Percentiles rank a stretch among this genome's conserved stretches.
These are phyloP conservation scores for Tilletia setariae DNA, from an alignment of 1,284 basidiomycete species.

Conservation along the genomic window DNA sequence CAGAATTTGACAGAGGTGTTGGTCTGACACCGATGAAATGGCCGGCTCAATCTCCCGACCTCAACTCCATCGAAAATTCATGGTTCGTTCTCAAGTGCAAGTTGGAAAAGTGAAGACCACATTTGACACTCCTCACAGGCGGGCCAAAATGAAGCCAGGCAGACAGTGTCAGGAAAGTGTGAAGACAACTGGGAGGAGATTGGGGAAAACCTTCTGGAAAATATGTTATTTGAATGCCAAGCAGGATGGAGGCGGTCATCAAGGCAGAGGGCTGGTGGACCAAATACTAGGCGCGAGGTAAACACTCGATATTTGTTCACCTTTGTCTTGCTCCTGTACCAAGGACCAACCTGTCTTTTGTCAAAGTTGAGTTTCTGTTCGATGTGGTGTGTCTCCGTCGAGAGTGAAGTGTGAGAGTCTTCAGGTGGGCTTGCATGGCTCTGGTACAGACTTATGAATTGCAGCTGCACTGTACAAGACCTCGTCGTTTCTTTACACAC, in stretches of 20 bases:
- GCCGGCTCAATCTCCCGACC: slow-evolving; percentile 12
- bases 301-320: not conserved
- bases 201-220: not conserved
- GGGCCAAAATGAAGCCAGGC: not conserved
- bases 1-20: too few relatives aligned
- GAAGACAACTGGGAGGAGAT: not conserved
- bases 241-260: not conserved
- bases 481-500: too few relatives aligned
- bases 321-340: too few relatives aligned
- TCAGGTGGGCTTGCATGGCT: too few relatives aligned
- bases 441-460: too few relatives aligned
- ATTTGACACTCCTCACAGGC: not conserved
- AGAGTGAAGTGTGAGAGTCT: too few relatives aligned
- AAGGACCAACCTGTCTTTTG: too few relatives aligned
- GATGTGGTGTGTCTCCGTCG: too few relatives aligned
- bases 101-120: not conserved
- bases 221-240: not conserved
- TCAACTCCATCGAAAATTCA: slow-evolving; percentile 5
- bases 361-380: too few relatives aligned
- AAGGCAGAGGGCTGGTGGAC: not conserved
- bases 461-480: too few relatives aligned
- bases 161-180: not conserved
- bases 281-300: not conserved
- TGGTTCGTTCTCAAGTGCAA: slow-evolving; percentile 5
- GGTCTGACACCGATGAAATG: not conserved